Evolutionary conservation across 1,139 yeast genomes (phyloP), one percentile per base, ranked within the genome.

Genomic region (Saccharomyces hybrid): DNA sequence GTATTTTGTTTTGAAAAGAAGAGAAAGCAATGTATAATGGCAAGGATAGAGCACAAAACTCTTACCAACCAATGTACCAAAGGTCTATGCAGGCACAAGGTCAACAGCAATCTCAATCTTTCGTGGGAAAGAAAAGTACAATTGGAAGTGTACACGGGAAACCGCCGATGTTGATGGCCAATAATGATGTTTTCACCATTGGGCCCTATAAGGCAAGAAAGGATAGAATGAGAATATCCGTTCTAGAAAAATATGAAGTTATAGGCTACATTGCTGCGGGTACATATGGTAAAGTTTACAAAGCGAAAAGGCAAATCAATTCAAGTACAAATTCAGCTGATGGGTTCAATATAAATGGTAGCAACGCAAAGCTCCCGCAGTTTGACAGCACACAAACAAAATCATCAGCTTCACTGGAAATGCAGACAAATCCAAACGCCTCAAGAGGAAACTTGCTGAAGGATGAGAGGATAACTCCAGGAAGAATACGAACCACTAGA

Each of bases 251-350:
- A 62, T 93, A 91, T 70, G 91, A 86, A 59, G 86, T 95, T 58
- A 74, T 89, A 31, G 99, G 99, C 0, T 93, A 93, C 70, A 95
- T 93, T 57, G 99, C 99, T 0, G 97, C 99, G 0, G 99, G 99
- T 44, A 93, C 99, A 0, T 93, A 93, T 70, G 99, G 99, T 54
- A 84, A 95, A 60, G 99, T 93, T 29, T 95, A 90, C 74, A 93
- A 93, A 69, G 98, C 98, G 14, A 80, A 79, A 59, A 76, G 75
- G 61, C 44, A 38, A 16, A 9, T 38, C 5, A 19, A 13, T 16
- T 38, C 23, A 0, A 13, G 44, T 38, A 38, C 25, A 5, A 38
- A 19, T 38, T 8, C 44, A 38, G 25, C 44, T 0, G 11, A 16
- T 38, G 44, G 44, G 6, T 16, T 11, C 0, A 38, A 16, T 16